phyloP scores from a whole-genome alignment of 2,329 filamentous ascomycete species.

The Fusarium sp. region DNA sequence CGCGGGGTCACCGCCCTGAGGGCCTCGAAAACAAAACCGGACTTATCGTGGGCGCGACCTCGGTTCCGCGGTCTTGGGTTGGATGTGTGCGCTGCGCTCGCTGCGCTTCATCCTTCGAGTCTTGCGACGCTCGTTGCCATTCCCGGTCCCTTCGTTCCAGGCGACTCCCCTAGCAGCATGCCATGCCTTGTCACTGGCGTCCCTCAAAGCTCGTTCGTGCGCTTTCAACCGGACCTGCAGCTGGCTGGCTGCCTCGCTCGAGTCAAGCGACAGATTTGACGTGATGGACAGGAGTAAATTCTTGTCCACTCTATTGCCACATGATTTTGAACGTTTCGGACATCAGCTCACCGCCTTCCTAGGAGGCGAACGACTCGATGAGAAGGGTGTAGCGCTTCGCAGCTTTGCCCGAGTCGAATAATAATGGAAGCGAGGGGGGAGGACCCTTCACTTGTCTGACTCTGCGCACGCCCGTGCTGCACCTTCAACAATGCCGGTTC shows the following conservation, averaged over 20 bases:
- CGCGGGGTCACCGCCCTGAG: conserved; percentile 49
- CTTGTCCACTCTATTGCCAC: conserved; percentile 13
- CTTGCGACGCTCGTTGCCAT: conserved; percentile 6
- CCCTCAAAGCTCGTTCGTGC: conserved; percentile 7
- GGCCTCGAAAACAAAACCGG: conserved; percentile 44
- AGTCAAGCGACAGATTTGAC: conserved; percentile 7
- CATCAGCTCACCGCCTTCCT: conserved; percentile 34
- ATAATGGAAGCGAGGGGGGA: conserved; percentile 24
- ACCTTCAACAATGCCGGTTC: conserved; percentile 5
- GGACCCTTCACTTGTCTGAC: conserved; percentile 30
- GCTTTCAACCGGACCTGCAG: conserved; percentile 12
- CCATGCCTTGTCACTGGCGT: neutral
- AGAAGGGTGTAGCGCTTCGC: conserved; percentile 17
- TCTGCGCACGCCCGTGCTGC: conserved; percentile 25
- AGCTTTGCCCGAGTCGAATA: conserved; percentile 23
- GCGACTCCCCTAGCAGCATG: neutral
- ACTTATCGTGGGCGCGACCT: conserved; percentile 40
- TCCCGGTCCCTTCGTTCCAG: conserved; percentile 20
- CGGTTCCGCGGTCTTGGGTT: conserved; percentile 32
- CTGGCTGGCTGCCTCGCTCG: neutral
- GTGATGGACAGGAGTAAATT: conserved; percentile 6
- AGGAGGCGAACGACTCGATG: conserved; percentile 9
- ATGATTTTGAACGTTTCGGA: conserved; percentile 24
- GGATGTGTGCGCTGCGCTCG: neutral
- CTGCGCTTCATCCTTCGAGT: conserved; percentile 16